Conservation (phyloP, 208 protist species). For the Zelonia costaricensis region DNA sequence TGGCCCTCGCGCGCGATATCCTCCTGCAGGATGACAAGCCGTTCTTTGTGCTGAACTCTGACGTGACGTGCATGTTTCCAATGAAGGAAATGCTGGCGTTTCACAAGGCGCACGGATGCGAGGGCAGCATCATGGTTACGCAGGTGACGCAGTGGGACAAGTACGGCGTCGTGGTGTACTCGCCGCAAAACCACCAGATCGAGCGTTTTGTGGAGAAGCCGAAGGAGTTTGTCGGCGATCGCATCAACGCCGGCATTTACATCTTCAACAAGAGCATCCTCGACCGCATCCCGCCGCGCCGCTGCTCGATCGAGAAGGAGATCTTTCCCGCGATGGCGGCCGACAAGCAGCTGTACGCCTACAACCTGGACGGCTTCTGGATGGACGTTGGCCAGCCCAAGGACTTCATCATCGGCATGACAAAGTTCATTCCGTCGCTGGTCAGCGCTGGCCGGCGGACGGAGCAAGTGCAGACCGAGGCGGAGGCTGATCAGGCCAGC, state of each 20-base stretch:
- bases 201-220: conserved; percentile 97
- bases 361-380: conserved; percentile 97
- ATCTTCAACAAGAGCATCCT: conserved; percentile 96
- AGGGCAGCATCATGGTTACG: conserved; percentile 97
- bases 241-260: conserved; percentile 98
- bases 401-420: conserved; percentile 92
- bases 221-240: conserved; percentile 95
- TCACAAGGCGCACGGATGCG: conserved; percentile 94
- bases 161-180: conserved; percentile 97
- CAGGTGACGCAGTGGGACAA: conserved; percentile 97
- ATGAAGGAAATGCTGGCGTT: conserved; percentile 94
- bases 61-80: conserved; percentile 97
- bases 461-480: conserved; percentile 37
- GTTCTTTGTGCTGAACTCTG: conserved; percentile 99
- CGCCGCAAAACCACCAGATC: conserved; percentile 86
- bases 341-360: conserved; percentile 93
- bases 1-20: conserved; percentile 93
- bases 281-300: conserved; percentile 90
- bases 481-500: conserved; percentile 17
- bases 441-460: conserved; percentile 29
- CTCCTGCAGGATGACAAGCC: conserved; percentile 86
- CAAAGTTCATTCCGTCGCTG: conserved; percentile 86
- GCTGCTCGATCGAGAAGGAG: conserved; percentile 97
- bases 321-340: conserved; percentile 96
- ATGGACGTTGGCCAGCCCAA: conserved; percentile 98